These are phyloP conservation scores for Setaria viridis DNA, from an alignment of 202 grass and related monocot genomes.

Conservation along the genomic window DNA sequence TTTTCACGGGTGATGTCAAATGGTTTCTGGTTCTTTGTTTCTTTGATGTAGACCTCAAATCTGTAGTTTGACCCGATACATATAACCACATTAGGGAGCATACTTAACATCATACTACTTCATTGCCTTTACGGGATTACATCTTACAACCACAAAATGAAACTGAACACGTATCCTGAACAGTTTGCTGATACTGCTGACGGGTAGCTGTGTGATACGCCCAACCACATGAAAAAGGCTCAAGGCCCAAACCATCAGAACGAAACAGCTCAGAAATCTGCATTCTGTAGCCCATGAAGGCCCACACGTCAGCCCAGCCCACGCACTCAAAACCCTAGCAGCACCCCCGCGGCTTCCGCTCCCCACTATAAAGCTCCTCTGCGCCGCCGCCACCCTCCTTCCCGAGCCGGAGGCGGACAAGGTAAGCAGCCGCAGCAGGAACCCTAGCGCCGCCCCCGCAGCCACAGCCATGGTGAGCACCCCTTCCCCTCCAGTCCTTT, in stretches of 20 bases:
- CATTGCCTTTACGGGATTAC: too few relatives aligned
- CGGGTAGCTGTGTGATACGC: too few relatives aligned
- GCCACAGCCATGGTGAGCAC: constrained; percentile 8
- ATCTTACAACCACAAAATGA: too few relatives aligned
- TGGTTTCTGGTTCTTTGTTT: too few relatives aligned
- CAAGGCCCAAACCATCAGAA: not conserved
- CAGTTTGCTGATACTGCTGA: too few relatives aligned
- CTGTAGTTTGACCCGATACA: too few relatives aligned
- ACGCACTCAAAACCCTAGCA: constrained; percentile 51
- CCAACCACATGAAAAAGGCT: too few relatives aligned
- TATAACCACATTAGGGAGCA: too few relatives aligned
- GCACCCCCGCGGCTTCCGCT: not conserved
- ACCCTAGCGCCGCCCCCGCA: constrained; percentile 44
- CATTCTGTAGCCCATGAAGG: not conserved
- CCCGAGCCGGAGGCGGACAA: constrained; percentile 49
- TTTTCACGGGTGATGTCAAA: too few relatives aligned
- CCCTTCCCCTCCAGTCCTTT: not conserved
- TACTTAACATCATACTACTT: too few relatives aligned
- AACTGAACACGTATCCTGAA: too few relatives aligned
- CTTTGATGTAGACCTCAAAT: too few relatives aligned
- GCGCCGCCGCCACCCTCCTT: constrained; percentile 43
- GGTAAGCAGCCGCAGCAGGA: constrained; percentile 45
- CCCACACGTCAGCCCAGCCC: not conserved
- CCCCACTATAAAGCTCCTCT: constrained; percentile 36
- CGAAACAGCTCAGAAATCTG: not conserved